phyloP scores from a whole-genome alignment of 306 rosid species.

The Rosa lucieae region DNA sequence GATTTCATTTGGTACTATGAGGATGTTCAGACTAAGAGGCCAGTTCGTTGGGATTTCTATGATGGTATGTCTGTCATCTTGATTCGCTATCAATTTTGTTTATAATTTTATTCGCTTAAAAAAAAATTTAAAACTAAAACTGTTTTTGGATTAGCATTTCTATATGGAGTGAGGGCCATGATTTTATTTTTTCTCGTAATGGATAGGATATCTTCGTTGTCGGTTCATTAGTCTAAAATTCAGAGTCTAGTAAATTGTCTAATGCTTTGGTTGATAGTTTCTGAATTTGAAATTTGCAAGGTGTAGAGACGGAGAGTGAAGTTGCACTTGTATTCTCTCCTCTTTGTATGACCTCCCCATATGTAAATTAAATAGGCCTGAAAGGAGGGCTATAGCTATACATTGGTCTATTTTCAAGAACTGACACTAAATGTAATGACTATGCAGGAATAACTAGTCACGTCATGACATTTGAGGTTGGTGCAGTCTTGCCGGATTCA shows the following conservation, averaged over 20 bases:
- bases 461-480: constrained; percentile 35
- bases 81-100: neutral
- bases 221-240: neutral
- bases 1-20: constrained; percentile 30
- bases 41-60: constrained; percentile 28
- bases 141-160: neutral
- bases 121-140: too few species aligned
- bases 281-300: neutral
- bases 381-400: neutral
- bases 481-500: constrained; percentile 28
- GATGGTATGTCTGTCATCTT: constrained; percentile 1
- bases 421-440: neutral
- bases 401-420: neutral
- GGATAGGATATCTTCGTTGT: too few species aligned
- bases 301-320: neutral
- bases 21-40: constrained; percentile 24
- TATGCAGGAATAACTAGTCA: constrained; percentile 23
- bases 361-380: neutral
- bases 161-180: neutral
- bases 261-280: neutral
- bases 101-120: neutral
- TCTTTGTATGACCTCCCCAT: neutral
- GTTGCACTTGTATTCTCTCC: neutral
- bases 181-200: too few species aligned
- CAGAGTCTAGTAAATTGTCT: neutral